Evolutionary conservation across 2,329 filamentous ascomycete genomes (phyloP), one percentile per base, ranked within the genome.

Genomic region (Fusarium buharicum): DNA sequence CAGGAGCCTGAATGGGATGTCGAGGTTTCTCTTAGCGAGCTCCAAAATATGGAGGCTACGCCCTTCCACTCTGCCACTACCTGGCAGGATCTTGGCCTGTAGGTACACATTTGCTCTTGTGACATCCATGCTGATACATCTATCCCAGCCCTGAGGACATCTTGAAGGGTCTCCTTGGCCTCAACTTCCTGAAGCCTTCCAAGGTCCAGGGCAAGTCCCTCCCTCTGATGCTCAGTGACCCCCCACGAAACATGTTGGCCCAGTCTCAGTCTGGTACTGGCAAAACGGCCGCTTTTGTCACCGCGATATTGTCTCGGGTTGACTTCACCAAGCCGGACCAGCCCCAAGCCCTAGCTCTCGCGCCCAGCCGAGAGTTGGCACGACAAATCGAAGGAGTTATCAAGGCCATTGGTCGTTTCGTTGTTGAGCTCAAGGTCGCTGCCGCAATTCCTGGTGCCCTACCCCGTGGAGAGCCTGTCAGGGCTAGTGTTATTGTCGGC

Each of bases 261-360:
- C 95, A 99, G 78, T 99, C 95, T n/a, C 95, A 99, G 77, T 99
- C 95, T 3, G 95, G 95, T 69, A 99, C 95, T 17, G 95, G 95
- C 73, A 99, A 99, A 82, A 99, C 95, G 0, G 95, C 93, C 17
- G 95, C 95, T 18, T 99, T 99, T 76, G 91, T 95, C 40, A 89
- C 97, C 61, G 96, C 96, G 59, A 90, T 96, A 59, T 84, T 99
- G 36, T 91, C 91, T 55, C 92, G 95, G 62, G 79, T 98, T 73
- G 92, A 99, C 72, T 85, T 93, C 55, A 81, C 73, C 47, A 83
- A 85, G 63, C 83, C 88, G 17, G 79, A 86, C 24, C 82, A 85
- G 64, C 93, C 94, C 2, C 95, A 99, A 79, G 93, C 93, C 13
- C 79, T 99, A 37, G 89, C 93, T 30, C 86, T 99, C 28, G 95